Base-by-base conservation (phyloP, 2,329 filamentous ascomycete genomes). In the Apiospora aurea region DNA sequence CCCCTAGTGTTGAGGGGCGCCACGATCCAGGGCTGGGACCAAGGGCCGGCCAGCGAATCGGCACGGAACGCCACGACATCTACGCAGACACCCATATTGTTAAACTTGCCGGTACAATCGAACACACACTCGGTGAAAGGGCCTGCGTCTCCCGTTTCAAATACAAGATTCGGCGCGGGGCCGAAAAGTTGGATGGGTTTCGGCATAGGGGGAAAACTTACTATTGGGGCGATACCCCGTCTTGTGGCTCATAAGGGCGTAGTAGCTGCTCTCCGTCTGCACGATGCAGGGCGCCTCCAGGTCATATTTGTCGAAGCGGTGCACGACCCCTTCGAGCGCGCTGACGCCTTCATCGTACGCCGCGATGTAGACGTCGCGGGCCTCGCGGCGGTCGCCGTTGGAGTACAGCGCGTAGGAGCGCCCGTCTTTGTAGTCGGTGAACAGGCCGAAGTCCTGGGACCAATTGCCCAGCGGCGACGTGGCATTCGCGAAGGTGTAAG, bases 201-300 rank as follows among this genome's bases (percentile, higher is more conserved):
- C 29, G 16, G 14, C 1, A 21, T 4, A 41, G 34, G 18, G 8
- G 5, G n/a, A n/a, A 43, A 18, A 26, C 68, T 67, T 67, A 79
- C 79, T 90, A 69, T 90, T 90, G 0, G 89, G 88, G n/a, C 89
- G 82, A 71, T 91, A 91, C 0, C 89, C 89, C 0, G 89, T 91
- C 81, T 90, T 91, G 74, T 90, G 89, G 74, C 87, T 89, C 88
- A 90, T 90, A 47, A 91, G 76, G 0, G 88, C 87, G 75, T 87
- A 90, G 75, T 91, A 91, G 74, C 87, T 89, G 72, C 84, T 83
- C 46, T 90, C 87, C 0, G 89, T 90, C 76, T 90, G 88, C 7
- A 90, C 82, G 69, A 90, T 90, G 0, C 87, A 89, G 0, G 89
- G 89, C 0, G 88, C 89, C 75, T 91, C 89, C 1, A 90, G 83